Conservation (phyloP, 2,329 filamentous ascomycete species). For the Cercospora zeina region DNA sequence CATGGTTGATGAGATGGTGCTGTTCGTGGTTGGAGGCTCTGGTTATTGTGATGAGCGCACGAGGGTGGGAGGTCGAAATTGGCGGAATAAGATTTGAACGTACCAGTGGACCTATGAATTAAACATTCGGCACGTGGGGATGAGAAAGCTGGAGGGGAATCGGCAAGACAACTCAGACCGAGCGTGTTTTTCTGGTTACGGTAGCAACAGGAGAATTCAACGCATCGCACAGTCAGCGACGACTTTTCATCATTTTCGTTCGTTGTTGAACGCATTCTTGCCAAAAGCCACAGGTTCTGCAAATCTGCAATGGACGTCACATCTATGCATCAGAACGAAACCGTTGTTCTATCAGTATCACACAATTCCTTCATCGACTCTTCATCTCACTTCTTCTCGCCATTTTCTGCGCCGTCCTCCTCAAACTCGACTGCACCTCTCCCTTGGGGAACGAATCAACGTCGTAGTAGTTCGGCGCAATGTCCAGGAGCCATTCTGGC, state of each 20-base stretch:
- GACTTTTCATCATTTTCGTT: neutral
- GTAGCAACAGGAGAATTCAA: too few relatives aligned
- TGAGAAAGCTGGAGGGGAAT: too few relatives aligned
- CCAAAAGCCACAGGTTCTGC: neutral
- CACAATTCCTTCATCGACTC: neutral
- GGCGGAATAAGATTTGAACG: too few relatives aligned
- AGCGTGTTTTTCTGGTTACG: neutral
- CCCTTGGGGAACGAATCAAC: conserved; percentile 77
- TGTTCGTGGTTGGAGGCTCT: too few relatives aligned
- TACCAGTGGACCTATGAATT: too few relatives aligned
- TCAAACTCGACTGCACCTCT: conserved; percentile 70
- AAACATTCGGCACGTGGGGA: too few relatives aligned
- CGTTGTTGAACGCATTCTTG: neutral
- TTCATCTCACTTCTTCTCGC: conserved; percentile 19
- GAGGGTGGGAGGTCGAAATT: too few relatives aligned
- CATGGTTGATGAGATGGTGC: too few relatives aligned
- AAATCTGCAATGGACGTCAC: neutral
- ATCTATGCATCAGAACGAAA: neutral
- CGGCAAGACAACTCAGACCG: neutral
- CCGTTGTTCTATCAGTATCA: neutral
- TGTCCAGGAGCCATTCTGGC: conserved; percentile 94
- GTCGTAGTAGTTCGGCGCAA: conserved; percentile 91
- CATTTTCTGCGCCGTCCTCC: conserved; percentile 41
- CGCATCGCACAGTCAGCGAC: neutral
- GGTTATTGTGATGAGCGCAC: too few relatives aligned